phyloP scores from a whole-genome alignment of 164 flowering plant genomes.

The Dillenia suffruticosa region DNA sequence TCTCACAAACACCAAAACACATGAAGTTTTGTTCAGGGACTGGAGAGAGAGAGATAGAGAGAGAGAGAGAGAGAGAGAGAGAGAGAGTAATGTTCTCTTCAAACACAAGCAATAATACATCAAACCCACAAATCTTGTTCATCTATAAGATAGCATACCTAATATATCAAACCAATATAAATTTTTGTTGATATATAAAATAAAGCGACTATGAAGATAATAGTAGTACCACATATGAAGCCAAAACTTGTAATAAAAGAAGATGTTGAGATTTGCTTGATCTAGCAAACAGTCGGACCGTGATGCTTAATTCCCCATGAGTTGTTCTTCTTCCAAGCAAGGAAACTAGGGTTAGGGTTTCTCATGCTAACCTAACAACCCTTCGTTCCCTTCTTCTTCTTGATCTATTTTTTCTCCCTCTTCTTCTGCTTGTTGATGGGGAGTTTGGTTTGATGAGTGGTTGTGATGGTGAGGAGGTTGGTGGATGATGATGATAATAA shows the following conservation, averaged over 20 bases:
- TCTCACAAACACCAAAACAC: too few species aligned
- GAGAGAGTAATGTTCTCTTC: background rate
- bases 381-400: conserved; percentile 9
- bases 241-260: background rate
- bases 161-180: background rate
- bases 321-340: conserved; percentile 8
- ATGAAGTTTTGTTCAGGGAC: too few species aligned
- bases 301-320: conserved; percentile 36
- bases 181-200: background rate
- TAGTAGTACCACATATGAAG: background rate
- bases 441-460: conserved; percentile 1
- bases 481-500: conserved; percentile 11
- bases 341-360: background rate
- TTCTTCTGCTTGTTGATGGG: conserved; percentile 8
- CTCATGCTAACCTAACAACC: conserved; percentile 3
- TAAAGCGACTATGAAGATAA: background rate
- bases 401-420: conserved; percentile 2
- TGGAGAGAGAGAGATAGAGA: too few species aligned
- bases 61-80: too few species aligned
- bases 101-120: background rate
- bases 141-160: background rate
- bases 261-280: conserved; percentile 15
- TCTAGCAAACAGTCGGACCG: conserved; percentile 32
- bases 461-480: conserved; percentile 13
- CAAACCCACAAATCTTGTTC: background rate